These are phyloP conservation scores for Phytophthora agathidicida DNA, from an alignment of 352 stramenopile genomes.

Conservation along the genomic window DNA sequence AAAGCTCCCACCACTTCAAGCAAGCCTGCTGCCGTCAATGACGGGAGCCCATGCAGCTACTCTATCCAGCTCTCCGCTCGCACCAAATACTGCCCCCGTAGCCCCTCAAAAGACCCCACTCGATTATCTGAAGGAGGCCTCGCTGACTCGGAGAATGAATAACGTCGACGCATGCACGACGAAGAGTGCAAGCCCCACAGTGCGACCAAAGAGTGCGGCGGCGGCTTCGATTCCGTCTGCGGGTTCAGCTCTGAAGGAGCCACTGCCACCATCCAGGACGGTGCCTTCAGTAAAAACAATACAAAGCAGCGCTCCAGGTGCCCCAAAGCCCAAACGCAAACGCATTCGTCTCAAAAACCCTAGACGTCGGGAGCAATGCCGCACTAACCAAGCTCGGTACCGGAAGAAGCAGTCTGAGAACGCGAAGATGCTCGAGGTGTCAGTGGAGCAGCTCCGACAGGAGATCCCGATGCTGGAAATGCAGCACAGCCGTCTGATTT, in stretches of 20 bases:
- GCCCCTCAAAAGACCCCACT: background rate
- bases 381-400: slow-evolving; percentile 53
- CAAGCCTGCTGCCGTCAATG: background rate
- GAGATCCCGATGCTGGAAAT: slow-evolving; percentile 32
- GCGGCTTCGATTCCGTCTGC: too few relatives aligned
- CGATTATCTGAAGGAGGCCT: slow-evolving; percentile 7
- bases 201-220: background rate
- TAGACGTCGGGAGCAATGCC: slow-evolving; percentile 52
- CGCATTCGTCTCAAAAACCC: slow-evolving; percentile 49
- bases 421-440: slow-evolving; percentile 20
- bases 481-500: slow-evolving; percentile 15
- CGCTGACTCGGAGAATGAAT: background rate
- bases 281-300: slow-evolving; percentile 8
- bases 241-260: background rate
- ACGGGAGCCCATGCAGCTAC: background rate
- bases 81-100: background rate
- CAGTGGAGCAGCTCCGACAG: slow-evolving; percentile 20
- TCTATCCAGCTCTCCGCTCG: background rate
- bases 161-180: background rate
- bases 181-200: background rate
- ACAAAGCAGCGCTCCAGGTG: background rate
- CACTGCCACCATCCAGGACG: background rate
- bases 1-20: background rate
- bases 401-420: slow-evolving; percentile 39
- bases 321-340: slow-evolving; percentile 27